A percentile compares a stretch with the other conserved stretches of the same genome.
phyloP scores from a whole-genome alignment of 495 filamentous ascomycete genomes.

The Venustampulla echinocandica region DNA sequence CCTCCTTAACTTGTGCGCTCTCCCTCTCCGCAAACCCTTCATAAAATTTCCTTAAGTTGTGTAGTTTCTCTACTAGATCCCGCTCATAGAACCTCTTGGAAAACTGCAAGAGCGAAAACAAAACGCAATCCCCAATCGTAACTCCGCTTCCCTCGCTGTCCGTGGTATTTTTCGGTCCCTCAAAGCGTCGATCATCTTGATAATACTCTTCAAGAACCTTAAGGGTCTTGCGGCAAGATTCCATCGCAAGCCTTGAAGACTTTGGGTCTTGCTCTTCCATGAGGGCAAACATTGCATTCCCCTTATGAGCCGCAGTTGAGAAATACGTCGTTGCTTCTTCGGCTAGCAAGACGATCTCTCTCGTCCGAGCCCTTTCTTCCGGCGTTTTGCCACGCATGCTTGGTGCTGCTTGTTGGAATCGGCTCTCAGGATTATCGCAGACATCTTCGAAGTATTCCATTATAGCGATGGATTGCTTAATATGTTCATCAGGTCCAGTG shows the following conservation, averaged over 20 bases:
- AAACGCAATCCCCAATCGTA: slow-evolving; percentile 13
- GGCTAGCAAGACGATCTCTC: slow-evolving; percentile 7
- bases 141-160: neutral
- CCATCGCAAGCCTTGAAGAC: slow-evolving; percentile 2
- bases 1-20: slow-evolving; percentile 8
- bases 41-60: slow-evolving; percentile 12
- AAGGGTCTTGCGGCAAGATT: slow-evolving; percentile 5
- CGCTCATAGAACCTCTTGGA: slow-evolving; percentile 3
- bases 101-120: slow-evolving; percentile 15
- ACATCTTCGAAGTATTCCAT: slow-evolving; percentile 23
- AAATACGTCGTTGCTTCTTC: slow-evolving; percentile 13
- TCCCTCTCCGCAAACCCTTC: slow-evolving; percentile 12
- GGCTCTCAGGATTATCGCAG: slow-evolving; percentile 7
- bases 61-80: slow-evolving; percentile 1
- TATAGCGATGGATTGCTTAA: slow-evolving; percentile 19
- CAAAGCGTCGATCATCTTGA: neutral
- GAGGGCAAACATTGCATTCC: slow-evolving; percentile 7
- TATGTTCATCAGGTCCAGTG: slow-evolving; percentile 17
- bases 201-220: slow-evolving; percentile 11
- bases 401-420: neutral
- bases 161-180: neutral
- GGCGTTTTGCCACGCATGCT: slow-evolving; percentile 15
- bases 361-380: slow-evolving; percentile 3
- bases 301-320: slow-evolving; percentile 9
- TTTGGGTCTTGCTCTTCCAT: neutral